Conservation (phyloP, 2,329 filamentous ascomycete species). For the Cucurbitaria berberidis region DNA sequence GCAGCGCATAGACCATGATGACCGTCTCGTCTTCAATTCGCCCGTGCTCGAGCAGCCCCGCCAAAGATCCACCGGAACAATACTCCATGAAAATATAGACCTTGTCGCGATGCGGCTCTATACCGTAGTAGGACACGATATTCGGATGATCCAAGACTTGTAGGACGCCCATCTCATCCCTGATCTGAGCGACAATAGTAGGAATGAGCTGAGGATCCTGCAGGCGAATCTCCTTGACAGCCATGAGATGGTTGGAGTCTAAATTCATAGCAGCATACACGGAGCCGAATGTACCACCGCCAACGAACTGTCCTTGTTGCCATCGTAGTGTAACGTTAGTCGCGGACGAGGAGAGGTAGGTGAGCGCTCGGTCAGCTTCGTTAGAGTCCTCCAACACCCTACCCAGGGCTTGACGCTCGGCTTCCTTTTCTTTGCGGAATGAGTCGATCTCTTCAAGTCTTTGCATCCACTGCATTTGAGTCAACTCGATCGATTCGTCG, state of each 20-base stretch:
- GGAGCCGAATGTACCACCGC: constrained; percentile 94
- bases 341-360: constrained; percentile 89
- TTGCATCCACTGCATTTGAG: constrained; percentile 76
- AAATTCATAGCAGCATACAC: constrained; percentile 98
- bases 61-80: constrained; percentile 92
- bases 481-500: constrained; percentile 78
- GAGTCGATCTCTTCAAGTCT: constrained; percentile 80
- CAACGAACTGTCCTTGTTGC: constrained; percentile 99
- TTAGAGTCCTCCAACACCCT: constrained; percentile 92
- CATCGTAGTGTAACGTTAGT: constrained; percentile 95
- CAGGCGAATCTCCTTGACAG: constrained; percentile 96
- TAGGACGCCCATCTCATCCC: constrained; percentile 95
- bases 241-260: constrained; percentile 95
- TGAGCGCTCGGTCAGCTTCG: constrained; percentile 92
- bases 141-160: constrained; percentile 97
- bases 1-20: constrained; percentile 93
- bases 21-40: constrained; percentile 98
- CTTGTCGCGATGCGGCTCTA: constrained; percentile 96
- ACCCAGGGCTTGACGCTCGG: constrained; percentile 85
- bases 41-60: constrained; percentile 88
- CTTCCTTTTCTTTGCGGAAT: constrained; percentile 76
- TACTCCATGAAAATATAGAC: constrained; percentile 99
- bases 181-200: constrained; percentile 89
- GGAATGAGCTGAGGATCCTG: constrained; percentile 97
- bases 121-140: constrained; percentile 96